Base-by-base conservation (phyloP, 257 asterid species). In the Solanum sparsipilum region DNA sequence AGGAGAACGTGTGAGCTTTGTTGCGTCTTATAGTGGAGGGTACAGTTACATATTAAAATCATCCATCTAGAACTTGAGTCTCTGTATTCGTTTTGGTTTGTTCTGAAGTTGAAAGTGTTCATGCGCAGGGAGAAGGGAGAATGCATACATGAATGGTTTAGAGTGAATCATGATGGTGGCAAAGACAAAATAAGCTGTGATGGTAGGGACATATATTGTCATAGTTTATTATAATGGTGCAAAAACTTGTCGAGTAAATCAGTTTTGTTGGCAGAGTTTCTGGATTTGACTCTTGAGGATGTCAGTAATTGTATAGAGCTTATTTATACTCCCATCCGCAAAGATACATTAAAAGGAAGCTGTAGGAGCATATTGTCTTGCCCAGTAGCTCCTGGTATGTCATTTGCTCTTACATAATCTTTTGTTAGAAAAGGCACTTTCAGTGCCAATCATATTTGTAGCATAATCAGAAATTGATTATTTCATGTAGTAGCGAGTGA, bases 21-120 rank as follows among this genome's bases (percentile, higher is more conserved):
- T 70, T 86, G 98, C 98, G 79, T 91, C 97, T 65, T 97, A 97
- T 87, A 90, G 93, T 89, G 99, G 99, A 91, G 99, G 99, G 99
- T 97, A 87, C 68, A 18, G n/a, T 41, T 86, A 8, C 36, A 82
- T 31, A 20, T 31, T 82, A 46, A 82, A 90, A 91, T 86, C 87
- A 39, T 86, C 75, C 83, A 83, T 67, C 44, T 83, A 34, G 78
- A 16, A 85, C 68, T 90, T 60, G 52, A 25, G 76, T 87, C 85
- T n/a, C 85, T 52, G 46, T 36, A 38, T 89, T 84, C 79, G 41
- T 83, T 81, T 18, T 29, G 68, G 87, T 83, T 56, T 83, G 82
- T 48, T 68, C 88, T 60, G 58, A 68, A 44, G 86, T 34, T 87
- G 78, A 82, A 86, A 58, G 82, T 88, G 76, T 88, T 65, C 81